Base-by-base conservation (phyloP, 2,329 filamentous ascomycete genomes). In the Cladosporium sphaerospermum region DNA sequence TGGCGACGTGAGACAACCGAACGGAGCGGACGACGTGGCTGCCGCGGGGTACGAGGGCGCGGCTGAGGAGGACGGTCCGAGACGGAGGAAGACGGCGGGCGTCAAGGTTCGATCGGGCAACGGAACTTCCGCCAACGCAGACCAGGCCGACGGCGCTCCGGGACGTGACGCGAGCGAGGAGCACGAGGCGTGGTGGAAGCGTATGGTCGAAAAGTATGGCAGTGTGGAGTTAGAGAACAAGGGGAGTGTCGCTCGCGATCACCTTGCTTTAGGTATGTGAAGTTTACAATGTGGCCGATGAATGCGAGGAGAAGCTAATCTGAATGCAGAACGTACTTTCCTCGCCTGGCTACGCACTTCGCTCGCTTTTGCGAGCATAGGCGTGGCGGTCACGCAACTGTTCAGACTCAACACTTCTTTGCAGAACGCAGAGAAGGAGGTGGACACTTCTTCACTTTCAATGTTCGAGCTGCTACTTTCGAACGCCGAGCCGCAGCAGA, bases 341-440 rank as follows among this genome's bases (percentile, higher is more conserved):
- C 80, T 93, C 32, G 88, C 88, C 52, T 93, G 88, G 88, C 78
- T 93, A 41, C 81, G 88, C 49, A 93, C 88, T 2, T 90, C 86
- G 2, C 78, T 93, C 34, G 83, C 86, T 19, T 93, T 93, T 64
- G 86, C 88, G 9, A 86, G 81, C 33, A 92, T 93, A 60, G 88
- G 88, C 54, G 87, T 93, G 55, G 88, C 87, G 41, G 80, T 93
- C 39, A 92, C 88, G 1, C 88, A 93, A 68, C 81, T 93, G 45
- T 92, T 93, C 73, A 85, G 88, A 23, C 82, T 93, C 54, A 91
- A 91, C 73, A 86, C 83, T 0, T 78, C 82, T 8, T 73, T 86
- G 39, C 64, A 71, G 33, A 52, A 54, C 53, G 42, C 48, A 56
- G 62, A 45, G 3, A 16, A 47, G 10, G 18, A 42, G 14, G 42